phyloP scores from a whole-genome alignment of 768 basidiomycete genomes.

The Mycena haematopus region DNA sequence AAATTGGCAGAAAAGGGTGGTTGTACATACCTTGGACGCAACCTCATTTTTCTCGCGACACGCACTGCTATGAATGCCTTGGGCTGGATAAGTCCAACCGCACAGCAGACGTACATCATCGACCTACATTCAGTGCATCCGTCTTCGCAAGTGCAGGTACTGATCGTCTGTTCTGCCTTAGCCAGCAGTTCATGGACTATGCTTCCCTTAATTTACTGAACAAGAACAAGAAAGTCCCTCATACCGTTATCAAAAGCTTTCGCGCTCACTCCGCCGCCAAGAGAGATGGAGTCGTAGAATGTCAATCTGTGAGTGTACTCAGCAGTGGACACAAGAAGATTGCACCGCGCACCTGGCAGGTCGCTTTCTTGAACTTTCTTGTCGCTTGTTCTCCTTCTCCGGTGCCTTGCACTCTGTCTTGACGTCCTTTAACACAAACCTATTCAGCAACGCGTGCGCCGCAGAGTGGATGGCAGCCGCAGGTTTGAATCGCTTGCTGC shows the following conservation, averaged over 20 bases:
- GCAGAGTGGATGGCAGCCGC: constrained; percentile 89
- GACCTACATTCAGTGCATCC: constrained; percentile 76
- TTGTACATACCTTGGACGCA: constrained; percentile 54
- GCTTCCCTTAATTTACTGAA: background rate
- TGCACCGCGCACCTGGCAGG: constrained; percentile 60
- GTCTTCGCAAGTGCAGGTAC: constrained; percentile 66
- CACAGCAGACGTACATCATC: background rate
- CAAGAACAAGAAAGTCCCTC: constrained; percentile 18
- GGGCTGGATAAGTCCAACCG: background rate
- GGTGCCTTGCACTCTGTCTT: constrained; percentile 84
- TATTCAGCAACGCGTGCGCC: constrained; percentile 82
- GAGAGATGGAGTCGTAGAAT: constrained; percentile 78
- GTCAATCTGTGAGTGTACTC: constrained; percentile 59
- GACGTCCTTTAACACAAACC: constrained; percentile 74
- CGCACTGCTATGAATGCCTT: constrained; percentile 69
- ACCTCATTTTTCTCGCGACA: constrained; percentile 78
- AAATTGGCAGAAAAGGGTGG: too few relatives aligned
- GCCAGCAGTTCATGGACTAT: constrained; percentile 63
- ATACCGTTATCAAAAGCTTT: constrained; percentile 86
- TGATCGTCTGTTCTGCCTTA: constrained; percentile 63
- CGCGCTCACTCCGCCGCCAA: constrained; percentile 72
- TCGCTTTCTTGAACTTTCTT: constrained; percentile 63
- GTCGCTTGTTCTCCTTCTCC: constrained; percentile 71
- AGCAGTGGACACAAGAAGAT: constrained; percentile 8
- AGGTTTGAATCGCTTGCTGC: constrained; percentile 60